Conservation (phyloP, 1,139 yeast genomes). For the Zygoascus meyerae region DNA sequence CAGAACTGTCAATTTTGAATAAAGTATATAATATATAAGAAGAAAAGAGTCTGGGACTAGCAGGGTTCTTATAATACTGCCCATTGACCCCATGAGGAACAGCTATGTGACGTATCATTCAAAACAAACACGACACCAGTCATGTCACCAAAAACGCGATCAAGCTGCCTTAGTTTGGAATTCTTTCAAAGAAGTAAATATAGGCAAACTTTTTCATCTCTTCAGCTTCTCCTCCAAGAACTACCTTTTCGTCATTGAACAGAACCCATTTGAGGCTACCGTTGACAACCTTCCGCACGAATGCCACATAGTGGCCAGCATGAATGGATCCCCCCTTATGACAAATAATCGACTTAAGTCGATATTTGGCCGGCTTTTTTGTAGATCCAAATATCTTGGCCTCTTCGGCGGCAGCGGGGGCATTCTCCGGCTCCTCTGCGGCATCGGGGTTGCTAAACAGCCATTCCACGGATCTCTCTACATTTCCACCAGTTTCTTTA, state of each 20-base stretch:
- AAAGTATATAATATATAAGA: neutral
- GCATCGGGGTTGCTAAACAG: conserved; percentile 64
- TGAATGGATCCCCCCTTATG: conserved; percentile 94
- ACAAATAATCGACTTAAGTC: conserved; percentile 68
- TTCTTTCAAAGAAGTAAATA: conserved; percentile 36
- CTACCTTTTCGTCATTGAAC: conserved; percentile 92
- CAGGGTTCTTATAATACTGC: neutral
- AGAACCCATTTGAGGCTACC: conserved; percentile 61
- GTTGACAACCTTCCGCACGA: conserved; percentile 46
- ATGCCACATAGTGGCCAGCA: conserved; percentile 94
- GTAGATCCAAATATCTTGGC: conserved; percentile 20
- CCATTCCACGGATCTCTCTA: conserved; percentile 87
- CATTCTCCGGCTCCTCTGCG: conserved; percentile 20
- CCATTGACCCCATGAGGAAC: neutral
- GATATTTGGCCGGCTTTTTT: conserved; percentile 39
- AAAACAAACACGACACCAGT: neutral
- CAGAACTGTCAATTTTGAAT: neutral
- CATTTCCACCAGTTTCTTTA: conserved; percentile 48
- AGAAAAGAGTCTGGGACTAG: neutral
- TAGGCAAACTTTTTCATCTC: conserved; percentile 56
- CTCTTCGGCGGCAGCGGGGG: conserved; percentile 22
- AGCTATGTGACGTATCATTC: neutral
- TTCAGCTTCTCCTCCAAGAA: conserved; percentile 53
- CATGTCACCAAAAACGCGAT: neutral
- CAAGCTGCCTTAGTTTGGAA: neutral